Base-by-base conservation (phyloP, 768 basidiomycete genomes). In the Hysterangium stoloniferum region DNA sequence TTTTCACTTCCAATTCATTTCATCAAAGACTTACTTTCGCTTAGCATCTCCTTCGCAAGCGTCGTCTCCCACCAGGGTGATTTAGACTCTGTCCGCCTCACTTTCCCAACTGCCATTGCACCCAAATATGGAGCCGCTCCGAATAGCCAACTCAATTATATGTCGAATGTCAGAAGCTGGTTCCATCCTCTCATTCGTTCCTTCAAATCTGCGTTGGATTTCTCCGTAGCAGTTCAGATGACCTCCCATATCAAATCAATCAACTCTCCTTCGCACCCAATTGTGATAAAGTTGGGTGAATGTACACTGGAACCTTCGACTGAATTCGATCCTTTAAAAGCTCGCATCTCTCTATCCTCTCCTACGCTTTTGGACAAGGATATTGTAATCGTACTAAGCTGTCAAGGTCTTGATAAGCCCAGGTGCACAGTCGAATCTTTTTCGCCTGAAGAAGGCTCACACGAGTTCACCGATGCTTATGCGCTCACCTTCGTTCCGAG, bases 361-460 rank as follows among this genome's bases (percentile, higher is more conserved):
- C 32, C 25, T 1, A 61, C 63, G 1, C 76, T 73, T 56, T 67
- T 82, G 15, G 62, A 63, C 0, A 56, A 66, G 4, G 79, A 81
- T 55, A 78, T 82, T 33, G 70, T 79, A 2, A 55, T 83, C 31
- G 64, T 70, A 1, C 65, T 82, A 20, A 61, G 67, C 20, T 75
- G 79, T 0, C 64, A 73, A 2, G 73, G 66, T 4, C 60, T 82
- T 1, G 80, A 81, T 55, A 57, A 62, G 9, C 78, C 81, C 1
- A 70, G 79, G 11, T 80, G 78, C 52, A 75, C 80, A 56, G 78
- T 73, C 1, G 78, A 82, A 54, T 37, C 50, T 56, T 15, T 63
- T 67, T 40, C 51, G 58, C 1, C 48, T 37, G 27, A 54, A 58
- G 6, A 52, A 32, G 31, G 60, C 48, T 36, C 55, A 48, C 1